phyloP scores from a whole-genome alignment of 495 filamentous ascomycete genomes.

The Penicillium goetzii region DNA sequence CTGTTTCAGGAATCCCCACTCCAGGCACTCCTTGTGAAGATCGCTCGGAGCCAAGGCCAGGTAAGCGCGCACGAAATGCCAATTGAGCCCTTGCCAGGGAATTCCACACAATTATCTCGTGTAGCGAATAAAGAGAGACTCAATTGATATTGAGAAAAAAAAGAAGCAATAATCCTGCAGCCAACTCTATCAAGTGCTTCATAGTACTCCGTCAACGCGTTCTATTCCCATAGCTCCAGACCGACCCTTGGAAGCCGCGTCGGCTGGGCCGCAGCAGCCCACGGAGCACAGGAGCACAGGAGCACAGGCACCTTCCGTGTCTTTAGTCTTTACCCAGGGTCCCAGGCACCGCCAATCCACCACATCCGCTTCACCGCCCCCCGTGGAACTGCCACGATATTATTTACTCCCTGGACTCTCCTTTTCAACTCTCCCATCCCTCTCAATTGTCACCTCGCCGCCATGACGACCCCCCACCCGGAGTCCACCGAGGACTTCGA shows the following conservation, averaged over 20 bases:
- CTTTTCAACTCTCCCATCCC: constrained; percentile 27
- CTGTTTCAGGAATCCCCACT: constrained; percentile 37
- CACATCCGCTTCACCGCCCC: constrained; percentile 31
- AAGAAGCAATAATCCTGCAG: too few relatives aligned
- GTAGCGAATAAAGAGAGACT: neutral
- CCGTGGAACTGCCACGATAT: constrained; percentile 34
- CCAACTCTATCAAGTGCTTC: too few relatives aligned
- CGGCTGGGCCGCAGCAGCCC: constrained; percentile 5
- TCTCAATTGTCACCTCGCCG: constrained; percentile 32
- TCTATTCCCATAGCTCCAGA: neutral
- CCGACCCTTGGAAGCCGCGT: constrained; percentile 1
- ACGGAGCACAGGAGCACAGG: neutral
- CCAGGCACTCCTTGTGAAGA: constrained; percentile 28
- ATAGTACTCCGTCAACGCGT: too few relatives aligned
- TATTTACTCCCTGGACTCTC: constrained; percentile 32
- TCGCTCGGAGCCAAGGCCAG: constrained; percentile 22
- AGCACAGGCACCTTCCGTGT: neutral
- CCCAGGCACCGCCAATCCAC: constrained; percentile 1
- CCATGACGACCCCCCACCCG: constrained; percentile 53
- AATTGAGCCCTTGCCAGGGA: neutral
- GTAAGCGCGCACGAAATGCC: constrained; percentile 23
- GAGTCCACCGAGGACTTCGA: constrained; percentile 67
- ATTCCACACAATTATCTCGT: neutral
- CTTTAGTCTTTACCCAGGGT: neutral
- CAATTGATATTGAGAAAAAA: too few relatives aligned